Conservation (phyloP, 768 basidiomycete genomes). For the Tulasnella sp. region DNA sequence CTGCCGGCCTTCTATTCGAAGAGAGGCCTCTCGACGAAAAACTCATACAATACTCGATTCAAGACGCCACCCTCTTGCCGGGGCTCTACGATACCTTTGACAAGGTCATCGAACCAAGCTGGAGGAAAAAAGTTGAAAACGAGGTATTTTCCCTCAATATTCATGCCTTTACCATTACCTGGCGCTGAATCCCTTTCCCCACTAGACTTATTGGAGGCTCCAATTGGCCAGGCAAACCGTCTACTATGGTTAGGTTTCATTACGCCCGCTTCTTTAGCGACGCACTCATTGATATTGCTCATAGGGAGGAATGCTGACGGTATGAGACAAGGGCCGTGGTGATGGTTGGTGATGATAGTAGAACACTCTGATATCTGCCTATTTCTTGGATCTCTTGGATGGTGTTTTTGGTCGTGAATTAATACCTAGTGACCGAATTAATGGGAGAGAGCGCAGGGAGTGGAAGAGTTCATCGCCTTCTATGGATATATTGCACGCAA, state of each 20-base stretch:
- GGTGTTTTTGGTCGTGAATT: too few species aligned
- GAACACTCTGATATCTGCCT: not conserved
- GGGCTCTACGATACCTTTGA: constrained; percentile 33
- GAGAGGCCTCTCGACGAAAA: constrained; percentile 29
- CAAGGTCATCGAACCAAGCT: constrained; percentile 24
- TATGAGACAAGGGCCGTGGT: constrained; percentile 9
- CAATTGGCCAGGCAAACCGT: constrained; percentile 32
- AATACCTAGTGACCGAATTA: not conserved
- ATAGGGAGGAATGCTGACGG: constrained; percentile 15
- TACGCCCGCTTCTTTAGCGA: not conserved
- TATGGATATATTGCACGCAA: too few species aligned
- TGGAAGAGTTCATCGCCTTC: too few species aligned
- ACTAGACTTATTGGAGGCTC: constrained; percentile 33
- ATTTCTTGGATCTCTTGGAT: not conserved
- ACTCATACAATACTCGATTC: constrained; percentile 32
- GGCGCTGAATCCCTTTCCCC: not conserved
- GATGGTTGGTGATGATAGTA: not conserved
- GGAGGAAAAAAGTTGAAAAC: constrained; percentile 35
- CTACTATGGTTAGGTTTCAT: constrained; percentile 31
- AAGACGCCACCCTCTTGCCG: constrained; percentile 35
- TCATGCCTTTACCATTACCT: not conserved
- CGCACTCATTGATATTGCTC: not conserved
- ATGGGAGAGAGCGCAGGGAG: not conserved
- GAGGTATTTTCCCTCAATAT: constrained; percentile 16
- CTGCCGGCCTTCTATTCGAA: constrained; percentile 25